A percentile compares a stretch with the other conserved stretches of the same genome.
Evolutionary conservation across 768 basidiomycete genomes (phyloP).

Genomic region (Psilocybe cyanescens): DNA sequence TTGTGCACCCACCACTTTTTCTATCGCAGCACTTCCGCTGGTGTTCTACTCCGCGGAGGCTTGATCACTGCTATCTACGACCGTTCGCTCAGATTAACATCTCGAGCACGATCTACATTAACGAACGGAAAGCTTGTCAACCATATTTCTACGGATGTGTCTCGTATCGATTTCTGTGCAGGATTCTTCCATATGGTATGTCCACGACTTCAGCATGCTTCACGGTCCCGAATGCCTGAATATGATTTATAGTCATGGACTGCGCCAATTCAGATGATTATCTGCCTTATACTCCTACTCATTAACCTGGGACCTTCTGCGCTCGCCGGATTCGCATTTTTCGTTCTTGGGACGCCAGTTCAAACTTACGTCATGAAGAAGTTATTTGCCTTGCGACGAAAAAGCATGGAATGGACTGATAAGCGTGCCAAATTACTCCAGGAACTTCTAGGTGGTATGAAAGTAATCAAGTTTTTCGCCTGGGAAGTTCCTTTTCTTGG

Average conservation of each 20-base stretch:
- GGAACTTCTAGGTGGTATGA: constrained; percentile 88
- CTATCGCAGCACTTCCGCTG: constrained; percentile 72
- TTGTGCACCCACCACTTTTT: constrained; percentile 83
- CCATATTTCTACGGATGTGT: constrained; percentile 92
- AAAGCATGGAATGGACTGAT: constrained; percentile 89
- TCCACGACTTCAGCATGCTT: neutral
- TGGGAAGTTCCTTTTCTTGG: constrained; percentile 86
- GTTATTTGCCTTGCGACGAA: constrained; percentile 68
- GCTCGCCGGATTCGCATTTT: constrained; percentile 57
- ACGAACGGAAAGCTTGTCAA: constrained; percentile 91
- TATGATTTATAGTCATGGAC: constrained; percentile 34
- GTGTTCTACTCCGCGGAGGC: constrained; percentile 82
- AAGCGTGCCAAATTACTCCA: constrained; percentile 88
- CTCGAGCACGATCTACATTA: constrained; percentile 77
- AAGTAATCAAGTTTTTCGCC: constrained; percentile 90
- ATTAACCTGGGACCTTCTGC: constrained; percentile 72
- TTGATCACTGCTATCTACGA: constrained; percentile 88
- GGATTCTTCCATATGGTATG: constrained; percentile 76
- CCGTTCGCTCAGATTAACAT: constrained; percentile 74
- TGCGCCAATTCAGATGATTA: constrained; percentile 74
- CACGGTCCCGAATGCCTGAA: neutral
- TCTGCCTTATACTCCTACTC: constrained; percentile 77
- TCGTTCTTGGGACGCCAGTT: constrained; percentile 71
- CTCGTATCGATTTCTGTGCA: constrained; percentile 87
- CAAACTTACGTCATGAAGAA: constrained; percentile 77